Percentiles rank a stretch among this genome's conserved stretches.
These are phyloP conservation scores for Arctium lappa DNA, from an alignment of 129 eudicot genomes.

Conservation along the genomic window DNA sequence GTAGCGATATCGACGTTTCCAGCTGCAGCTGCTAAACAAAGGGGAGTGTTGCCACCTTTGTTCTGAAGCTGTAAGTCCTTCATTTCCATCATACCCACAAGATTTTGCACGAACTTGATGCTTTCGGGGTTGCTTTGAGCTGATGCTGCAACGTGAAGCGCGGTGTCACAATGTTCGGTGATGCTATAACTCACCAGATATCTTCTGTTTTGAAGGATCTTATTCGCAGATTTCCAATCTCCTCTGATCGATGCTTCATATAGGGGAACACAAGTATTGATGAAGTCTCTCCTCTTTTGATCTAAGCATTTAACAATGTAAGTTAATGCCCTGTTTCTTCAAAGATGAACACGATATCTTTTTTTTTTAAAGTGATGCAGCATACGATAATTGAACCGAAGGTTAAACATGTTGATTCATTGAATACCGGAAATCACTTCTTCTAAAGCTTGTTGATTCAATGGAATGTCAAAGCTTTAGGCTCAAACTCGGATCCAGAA, in stretches of 20 bases:
- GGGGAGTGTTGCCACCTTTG: constrained; percentile 30
- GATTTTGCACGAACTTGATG: constrained; percentile 21
- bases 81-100: not conserved
- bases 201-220: not conserved
- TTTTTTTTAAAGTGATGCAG: too few species aligned
- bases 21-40: constrained; percentile 39
- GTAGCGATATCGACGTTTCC: constrained; percentile 29
- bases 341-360: too few species aligned
- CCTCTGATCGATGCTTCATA: constrained; percentile 23
- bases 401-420: too few species aligned
- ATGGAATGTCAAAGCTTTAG: too few species aligned
- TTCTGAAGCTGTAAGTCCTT: constrained; percentile 24
- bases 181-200: not conserved
- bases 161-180: constrained; percentile 27
- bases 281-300: constrained; percentile 7
- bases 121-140: constrained; percentile 5
- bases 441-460: too few species aligned
- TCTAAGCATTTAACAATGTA: not conserved
- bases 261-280: constrained; percentile 12
- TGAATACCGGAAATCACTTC: too few species aligned
- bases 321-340: not conserved
- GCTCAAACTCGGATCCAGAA: too few species aligned
- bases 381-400: too few species aligned
- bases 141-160: constrained; percentile 46
- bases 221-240: constrained; percentile 29